These are phyloP conservation scores for Rubus parviflorus DNA, from an alignment of 306 rosid species.

Conservation along the genomic window DNA sequence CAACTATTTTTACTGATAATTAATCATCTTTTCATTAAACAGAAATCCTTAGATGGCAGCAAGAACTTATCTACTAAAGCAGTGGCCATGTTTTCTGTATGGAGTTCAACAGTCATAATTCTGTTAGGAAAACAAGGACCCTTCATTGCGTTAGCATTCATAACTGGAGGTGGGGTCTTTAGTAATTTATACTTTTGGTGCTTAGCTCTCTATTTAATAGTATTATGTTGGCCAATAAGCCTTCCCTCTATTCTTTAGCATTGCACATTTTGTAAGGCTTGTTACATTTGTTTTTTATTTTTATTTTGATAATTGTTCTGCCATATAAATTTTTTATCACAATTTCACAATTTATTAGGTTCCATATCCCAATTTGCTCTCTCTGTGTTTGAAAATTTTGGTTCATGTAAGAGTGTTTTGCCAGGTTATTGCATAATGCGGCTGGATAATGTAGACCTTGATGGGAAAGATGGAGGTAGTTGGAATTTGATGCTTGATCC, in stretches of 20 bases:
- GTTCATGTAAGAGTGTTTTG: slow-evolving; percentile 20
- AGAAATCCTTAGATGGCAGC: slow-evolving; percentile 38
- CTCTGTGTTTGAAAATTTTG: not conserved
- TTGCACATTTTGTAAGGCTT: not conserved
- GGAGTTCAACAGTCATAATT: slow-evolving; percentile 79
- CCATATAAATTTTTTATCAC: not conserved
- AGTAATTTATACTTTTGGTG: slow-evolving; percentile 14
- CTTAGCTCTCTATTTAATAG: slow-evolving; percentile 14
- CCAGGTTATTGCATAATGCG: slow-evolving; percentile 79
- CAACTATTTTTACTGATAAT: slow-evolving; percentile 60
- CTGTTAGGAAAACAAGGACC: slow-evolving; percentile 94
- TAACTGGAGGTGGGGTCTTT: slow-evolving; percentile 65
- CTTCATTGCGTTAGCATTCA: slow-evolving; percentile 62
- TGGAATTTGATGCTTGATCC: slow-evolving; percentile 39
- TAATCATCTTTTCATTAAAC: slow-evolving; percentile 37
- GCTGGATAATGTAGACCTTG: slow-evolving; percentile 43
- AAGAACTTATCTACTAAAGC: slow-evolving; percentile 49
- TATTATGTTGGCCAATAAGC: slow-evolving; percentile 5
- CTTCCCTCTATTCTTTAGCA: slow-evolving; percentile 17
- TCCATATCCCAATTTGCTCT: not conserved
- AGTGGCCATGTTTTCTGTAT: slow-evolving; percentile 61
- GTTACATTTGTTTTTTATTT: not conserved
- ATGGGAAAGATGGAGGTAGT: slow-evolving; percentile 35
- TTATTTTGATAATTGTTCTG: not conserved
- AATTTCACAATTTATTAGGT: not conserved